A percentile compares a stretch with the other conserved stretches of the same genome.
These are phyloP conservation scores for Ustulina deusta DNA, from an alignment of 2,329 filamentous ascomycete genomes.

Conservation along the genomic window DNA sequence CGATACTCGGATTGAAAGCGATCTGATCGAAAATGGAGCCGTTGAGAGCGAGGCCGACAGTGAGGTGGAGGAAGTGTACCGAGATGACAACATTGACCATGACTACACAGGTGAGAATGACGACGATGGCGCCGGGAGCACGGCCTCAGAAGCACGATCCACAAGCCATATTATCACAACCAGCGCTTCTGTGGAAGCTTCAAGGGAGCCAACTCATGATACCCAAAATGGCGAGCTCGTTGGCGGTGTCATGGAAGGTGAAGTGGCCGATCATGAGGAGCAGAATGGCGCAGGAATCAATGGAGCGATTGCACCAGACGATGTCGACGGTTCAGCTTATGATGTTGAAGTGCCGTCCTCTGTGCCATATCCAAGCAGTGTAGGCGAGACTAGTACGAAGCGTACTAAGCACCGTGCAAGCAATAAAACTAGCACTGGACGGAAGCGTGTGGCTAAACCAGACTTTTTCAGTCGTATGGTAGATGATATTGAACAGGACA, in stretches of 20 bases:
- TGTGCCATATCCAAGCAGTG: conserved; percentile 30
- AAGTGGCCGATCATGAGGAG: neutral
- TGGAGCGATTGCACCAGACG: neutral
- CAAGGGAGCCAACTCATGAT: neutral
- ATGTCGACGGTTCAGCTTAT: conserved; percentile 2
- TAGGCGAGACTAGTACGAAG: neutral
- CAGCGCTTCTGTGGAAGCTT: neutral
- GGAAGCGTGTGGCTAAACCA: conserved; percentile 47
- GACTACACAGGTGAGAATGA: conserved; percentile 10
- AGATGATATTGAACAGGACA: conserved; percentile 29
- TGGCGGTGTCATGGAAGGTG: neutral
- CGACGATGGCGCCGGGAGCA: neutral
- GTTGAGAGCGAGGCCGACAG: neutral
- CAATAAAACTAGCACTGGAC: conserved; percentile 39
- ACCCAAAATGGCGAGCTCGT: conserved; percentile 2
- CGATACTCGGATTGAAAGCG: neutral
- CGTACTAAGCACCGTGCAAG: conserved; percentile 5
- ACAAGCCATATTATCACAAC: neutral
- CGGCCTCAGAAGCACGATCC: neutral
- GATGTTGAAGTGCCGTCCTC: conserved; percentile 41
- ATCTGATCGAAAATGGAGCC: neutral
- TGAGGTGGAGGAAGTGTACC: conserved; percentile 15
- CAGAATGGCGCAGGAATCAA: neutral
- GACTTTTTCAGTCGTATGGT: conserved; percentile 42
- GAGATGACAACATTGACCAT: conserved; percentile 27